Base-by-base conservation (phyloP, 306 rosid genomes). In the Rubus idaeus region DNA sequence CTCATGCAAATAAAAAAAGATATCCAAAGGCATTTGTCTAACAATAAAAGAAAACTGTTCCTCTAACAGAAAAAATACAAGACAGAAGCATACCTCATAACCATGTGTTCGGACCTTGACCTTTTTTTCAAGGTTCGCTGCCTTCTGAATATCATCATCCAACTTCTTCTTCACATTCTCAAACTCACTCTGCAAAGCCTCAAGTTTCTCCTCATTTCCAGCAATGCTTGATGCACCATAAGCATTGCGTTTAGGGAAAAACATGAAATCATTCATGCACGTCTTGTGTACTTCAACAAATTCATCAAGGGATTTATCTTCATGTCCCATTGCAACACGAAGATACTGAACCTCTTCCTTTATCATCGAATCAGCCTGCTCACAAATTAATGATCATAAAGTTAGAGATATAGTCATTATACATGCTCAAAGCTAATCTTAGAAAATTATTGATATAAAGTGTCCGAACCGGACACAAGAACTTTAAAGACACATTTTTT, bases 211-310 rank as follows among this genome's bases (percentile, higher is more conserved):
- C 85, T 72, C 72, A 83, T 88, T 88, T 74, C 96, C 97, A 68
- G 98, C 98, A 74, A 94, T 92, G 53, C 97, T 94, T 18, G 98
- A 91, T 56, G 89, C 84, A 63, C 94, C 98, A 83, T 86, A 94
- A 14, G 97, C 97, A 81, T 81, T 85, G 47, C 96, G 93, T 35
- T 92, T 87, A 55, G 91, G 90, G 67, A 94, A 91, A 84, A 86
- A 94, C 89, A 88, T 94, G 76, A 94, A 94, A 81, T 91, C 98
- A 75, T 84, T 89, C 46, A 88, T 77, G 84, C 97, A 91, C 56
- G 92, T 90, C 61, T 86, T 83, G 83, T 94, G 98, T 3, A 96
- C 98, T 77, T 94, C 98, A 77, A 90, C 84, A 88, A 94, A 94
- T 79, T 90, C 98, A 83, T 90, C 91, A 8, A 91, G 84, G 66